A percentile compares a stretch with the other conserved stretches of the same genome.
phyloP scores from a whole-genome alignment of 169 alveolate genomes.

The Plasmodium inui region DNA sequence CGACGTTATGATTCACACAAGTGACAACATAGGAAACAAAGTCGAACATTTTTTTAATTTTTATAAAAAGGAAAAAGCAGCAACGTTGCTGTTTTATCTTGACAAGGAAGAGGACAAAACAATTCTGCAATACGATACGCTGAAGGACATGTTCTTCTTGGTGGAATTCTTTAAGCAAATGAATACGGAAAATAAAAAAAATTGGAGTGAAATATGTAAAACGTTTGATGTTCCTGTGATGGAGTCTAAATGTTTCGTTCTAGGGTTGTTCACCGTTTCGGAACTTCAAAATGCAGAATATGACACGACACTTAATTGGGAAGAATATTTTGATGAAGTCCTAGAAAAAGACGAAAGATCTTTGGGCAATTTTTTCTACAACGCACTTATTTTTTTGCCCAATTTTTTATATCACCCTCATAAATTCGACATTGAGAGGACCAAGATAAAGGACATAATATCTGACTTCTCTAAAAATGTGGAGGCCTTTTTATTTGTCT shows the following conservation, averaged over 20 bases:
- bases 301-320: constrained; percentile 3
- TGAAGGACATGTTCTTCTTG: constrained; percentile 56
- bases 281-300: constrained; percentile 21
- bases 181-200: neutral
- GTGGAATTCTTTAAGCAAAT: constrained; percentile 41
- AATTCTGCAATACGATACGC: constrained; percentile 22
- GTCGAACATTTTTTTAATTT: constrained; percentile 27
- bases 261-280: constrained; percentile 44
- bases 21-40: constrained; percentile 16
- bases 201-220: constrained; percentile 60
- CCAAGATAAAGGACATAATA: neutral
- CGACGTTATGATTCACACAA: constrained; percentile 22
- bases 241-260: constrained; percentile 42
- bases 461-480: neutral
- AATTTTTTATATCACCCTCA: constrained; percentile 62
- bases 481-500: constrained; percentile 53
- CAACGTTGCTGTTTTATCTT: constrained; percentile 32
- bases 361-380: constrained; percentile 12
- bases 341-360: neutral
- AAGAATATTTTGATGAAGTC: constrained; percentile 12
- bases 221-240: constrained; percentile 27
- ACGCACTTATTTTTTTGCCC: constrained; percentile 30
- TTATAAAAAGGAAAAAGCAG: constrained; percentile 58
- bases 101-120: constrained; percentile 8
- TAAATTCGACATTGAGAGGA: neutral